phyloP scores from a whole-genome alignment of 1,284 basidiomycete species.

The Rhizoctonia solani region DNA sequence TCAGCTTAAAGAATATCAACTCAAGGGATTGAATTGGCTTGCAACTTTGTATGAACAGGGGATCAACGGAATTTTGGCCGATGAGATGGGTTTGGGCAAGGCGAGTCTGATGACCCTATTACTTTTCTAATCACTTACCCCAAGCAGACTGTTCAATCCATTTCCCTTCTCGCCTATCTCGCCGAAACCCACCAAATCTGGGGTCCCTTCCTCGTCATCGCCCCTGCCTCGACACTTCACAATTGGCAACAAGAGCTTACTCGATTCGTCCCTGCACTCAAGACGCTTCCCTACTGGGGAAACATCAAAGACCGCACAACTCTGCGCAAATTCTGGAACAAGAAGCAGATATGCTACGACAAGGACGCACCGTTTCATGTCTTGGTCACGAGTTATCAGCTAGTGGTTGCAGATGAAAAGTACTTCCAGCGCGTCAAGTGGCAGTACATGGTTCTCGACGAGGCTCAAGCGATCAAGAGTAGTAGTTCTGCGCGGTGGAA shows the following conservation, averaged over 20 bases:
- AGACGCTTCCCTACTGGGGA: slow-evolving; percentile 98
- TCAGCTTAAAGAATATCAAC: slow-evolving; percentile 96
- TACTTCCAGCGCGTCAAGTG: slow-evolving; percentile 98
- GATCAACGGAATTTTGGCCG: slow-evolving; percentile 97
- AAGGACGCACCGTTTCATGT: slow-evolving; percentile 97
- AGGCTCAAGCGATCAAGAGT: slow-evolving; percentile 99
- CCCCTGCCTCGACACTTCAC: slow-evolving; percentile 96
- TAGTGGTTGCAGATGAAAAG: slow-evolving; percentile 82
- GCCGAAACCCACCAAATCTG: slow-evolving; percentile 98
- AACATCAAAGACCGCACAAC: slow-evolving; percentile 95
- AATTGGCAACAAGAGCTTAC: slow-evolving; percentile 99
- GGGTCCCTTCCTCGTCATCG: slow-evolving; percentile 99
- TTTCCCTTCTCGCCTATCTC: slow-evolving; percentile 94
- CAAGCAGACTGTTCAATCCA: slow-evolving; percentile 89
- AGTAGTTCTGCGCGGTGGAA: slow-evolving; percentile 98
- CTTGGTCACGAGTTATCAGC: slow-evolving; percentile 95
- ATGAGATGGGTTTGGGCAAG: slow-evolving; percentile 99
- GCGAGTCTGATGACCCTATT: slow-evolving; percentile 48
- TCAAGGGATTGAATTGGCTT: slow-evolving; percentile 98
- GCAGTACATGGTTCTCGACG: slow-evolving; percentile 99
- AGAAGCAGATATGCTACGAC: slow-evolving; percentile 95
- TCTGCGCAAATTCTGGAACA: slow-evolving; percentile 97
- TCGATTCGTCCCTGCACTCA: slow-evolving; percentile 91
- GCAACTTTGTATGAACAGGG: slow-evolving; percentile 98
- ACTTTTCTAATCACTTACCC: not conserved